Conservation (phyloP, 2,329 filamentous ascomycete genomes). For the Cadophora luteo-olivacea region DNA sequence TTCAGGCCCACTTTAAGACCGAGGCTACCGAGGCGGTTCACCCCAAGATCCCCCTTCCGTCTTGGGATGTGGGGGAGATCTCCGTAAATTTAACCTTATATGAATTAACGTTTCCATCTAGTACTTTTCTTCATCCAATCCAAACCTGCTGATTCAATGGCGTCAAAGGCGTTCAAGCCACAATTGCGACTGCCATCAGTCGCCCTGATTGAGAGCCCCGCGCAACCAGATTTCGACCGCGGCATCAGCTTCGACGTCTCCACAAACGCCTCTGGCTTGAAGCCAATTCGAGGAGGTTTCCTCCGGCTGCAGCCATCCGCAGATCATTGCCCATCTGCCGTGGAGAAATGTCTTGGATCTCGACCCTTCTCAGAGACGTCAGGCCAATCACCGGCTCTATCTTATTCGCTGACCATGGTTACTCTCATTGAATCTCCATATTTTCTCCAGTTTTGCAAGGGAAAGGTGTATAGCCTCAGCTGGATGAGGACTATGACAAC, state of each 20-base stretch:
- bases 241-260: not conserved
- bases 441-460: slow-evolving; percentile 2
- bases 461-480: not conserved
- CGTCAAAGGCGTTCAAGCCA: slow-evolving; percentile 1
- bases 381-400: not conserved
- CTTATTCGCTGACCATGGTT: not conserved
- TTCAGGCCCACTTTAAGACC: slow-evolving; percentile 1
- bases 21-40: not conserved
- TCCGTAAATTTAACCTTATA: slow-evolving; percentile 14
- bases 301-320: not conserved
- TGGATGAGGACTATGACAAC: not conserved
- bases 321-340: slow-evolving; percentile 18
- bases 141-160: not conserved
- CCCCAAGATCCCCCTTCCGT: not conserved
- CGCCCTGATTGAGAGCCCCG: not conserved
- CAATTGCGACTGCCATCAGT: not conserved
- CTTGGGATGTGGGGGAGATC: slow-evolving; percentile 8
- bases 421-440: not conserved
- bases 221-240: not conserved
- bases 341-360: not conserved
- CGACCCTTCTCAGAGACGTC: not conserved
- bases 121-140: not conserved
- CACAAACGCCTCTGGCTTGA: not conserved
- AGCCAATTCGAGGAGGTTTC: not conserved
- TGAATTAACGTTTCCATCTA: not conserved